phyloP scores from a whole-genome alignment of 352 stramenopile species.

The Blastocystis sp. region DNA sequence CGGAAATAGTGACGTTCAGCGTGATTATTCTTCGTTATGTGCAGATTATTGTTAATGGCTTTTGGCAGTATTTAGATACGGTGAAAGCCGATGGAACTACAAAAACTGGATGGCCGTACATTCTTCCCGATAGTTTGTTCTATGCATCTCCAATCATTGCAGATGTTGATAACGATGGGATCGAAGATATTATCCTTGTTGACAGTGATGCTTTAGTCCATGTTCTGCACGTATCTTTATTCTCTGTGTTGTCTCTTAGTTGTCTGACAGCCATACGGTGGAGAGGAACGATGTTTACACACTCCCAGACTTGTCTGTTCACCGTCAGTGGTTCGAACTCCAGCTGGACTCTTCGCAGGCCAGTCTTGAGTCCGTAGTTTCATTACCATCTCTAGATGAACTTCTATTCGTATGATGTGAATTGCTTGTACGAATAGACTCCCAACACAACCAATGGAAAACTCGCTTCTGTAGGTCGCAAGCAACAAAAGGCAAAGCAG shows the following conservation, averaged over 20 bases:
- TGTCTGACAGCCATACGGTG: background rate
- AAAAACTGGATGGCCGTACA: background rate
- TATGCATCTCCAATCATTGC: background rate
- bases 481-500: background rate
- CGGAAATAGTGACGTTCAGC: background rate
- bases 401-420: no score
- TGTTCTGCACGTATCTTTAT: background rate
- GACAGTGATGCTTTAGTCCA: background rate
- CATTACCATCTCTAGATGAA: no score
- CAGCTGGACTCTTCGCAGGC: background rate
- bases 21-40: background rate
- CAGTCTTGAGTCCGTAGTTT: no score
- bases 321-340: constrained; percentile 33
- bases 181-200: constrained; percentile 24
- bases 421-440: no score
- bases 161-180: background rate
- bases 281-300: background rate
- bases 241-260: background rate
- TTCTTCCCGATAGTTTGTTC: background rate
- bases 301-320: background rate
- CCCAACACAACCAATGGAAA: no score
- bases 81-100: background rate
- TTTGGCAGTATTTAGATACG: constrained; percentile 18
- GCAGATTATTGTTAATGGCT: constrained; percentile 6
- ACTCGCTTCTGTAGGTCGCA: no score